Conservation (phyloP, 2,329 filamentous ascomycete species). For the Westerdykella sp. region DNA sequence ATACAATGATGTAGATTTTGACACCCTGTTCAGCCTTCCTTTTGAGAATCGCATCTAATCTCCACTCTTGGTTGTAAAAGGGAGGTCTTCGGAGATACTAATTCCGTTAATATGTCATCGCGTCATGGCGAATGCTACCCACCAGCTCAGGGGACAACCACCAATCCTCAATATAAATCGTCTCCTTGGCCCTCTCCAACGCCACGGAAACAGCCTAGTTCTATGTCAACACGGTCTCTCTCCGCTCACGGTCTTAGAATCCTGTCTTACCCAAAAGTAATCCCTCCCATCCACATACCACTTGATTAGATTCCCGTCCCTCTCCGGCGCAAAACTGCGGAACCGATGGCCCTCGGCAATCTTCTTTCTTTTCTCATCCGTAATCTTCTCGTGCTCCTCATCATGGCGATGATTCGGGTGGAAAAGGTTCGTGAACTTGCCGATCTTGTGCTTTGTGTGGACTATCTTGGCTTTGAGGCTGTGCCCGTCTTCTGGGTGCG, state of each 20-base stretch:
- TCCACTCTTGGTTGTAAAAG: slow-evolving; percentile 74
- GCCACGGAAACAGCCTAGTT: slow-evolving; percentile 71
- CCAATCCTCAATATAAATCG: slow-evolving; percentile 96
- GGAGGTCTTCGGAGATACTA: slow-evolving; percentile 76
- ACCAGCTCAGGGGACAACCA: slow-evolving; percentile 81
- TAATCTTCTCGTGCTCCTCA: slow-evolving; percentile 79
- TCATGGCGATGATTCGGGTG: slow-evolving; percentile 90
- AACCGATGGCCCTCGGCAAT: slow-evolving; percentile 74
- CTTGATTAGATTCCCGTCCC: slow-evolving; percentile 79
- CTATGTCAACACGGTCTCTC: background rate
- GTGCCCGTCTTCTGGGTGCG: background rate
- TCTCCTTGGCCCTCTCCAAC: slow-evolving; percentile 82
- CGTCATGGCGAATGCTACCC: slow-evolving; percentile 1
- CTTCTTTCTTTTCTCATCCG: slow-evolving; percentile 70
- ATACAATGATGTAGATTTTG: slow-evolving; percentile 88
- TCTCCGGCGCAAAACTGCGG: slow-evolving; percentile 83
- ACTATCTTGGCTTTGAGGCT: slow-evolving; percentile 39
- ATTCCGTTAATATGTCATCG: slow-evolving; percentile 7
- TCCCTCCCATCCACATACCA: slow-evolving; percentile 97
- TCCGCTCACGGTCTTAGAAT: background rate
- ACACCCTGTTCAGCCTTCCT: slow-evolving; percentile 85
- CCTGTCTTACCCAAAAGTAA: slow-evolving; percentile 65
- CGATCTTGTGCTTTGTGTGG: slow-evolving; percentile 57
- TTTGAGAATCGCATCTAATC: slow-evolving; percentile 81
- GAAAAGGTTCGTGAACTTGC: slow-evolving; percentile 62